A percentile compares a stretch with the other conserved stretches of the same genome.
Evolutionary conservation across 1,284 basidiomycete genomes (phyloP).

Genomic region (Porodaedalea pini): DNA sequence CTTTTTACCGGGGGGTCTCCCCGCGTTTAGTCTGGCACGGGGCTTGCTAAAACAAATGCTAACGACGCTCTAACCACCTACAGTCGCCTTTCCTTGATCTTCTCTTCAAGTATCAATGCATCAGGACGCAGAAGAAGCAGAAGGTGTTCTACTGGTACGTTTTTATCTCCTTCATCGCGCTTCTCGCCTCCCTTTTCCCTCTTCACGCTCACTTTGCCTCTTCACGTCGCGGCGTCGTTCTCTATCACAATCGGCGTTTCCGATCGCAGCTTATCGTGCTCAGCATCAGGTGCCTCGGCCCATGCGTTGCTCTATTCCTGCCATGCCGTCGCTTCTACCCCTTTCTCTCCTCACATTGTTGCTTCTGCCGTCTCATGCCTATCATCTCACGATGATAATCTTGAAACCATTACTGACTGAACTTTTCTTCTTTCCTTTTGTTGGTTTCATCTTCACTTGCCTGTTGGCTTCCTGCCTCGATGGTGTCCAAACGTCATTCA

Average conservation of each 20-base stretch:
- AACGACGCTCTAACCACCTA: constrained; percentile 1
- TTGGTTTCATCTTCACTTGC: not conserved
- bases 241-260: not conserved
- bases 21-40: not conserved
- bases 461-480: not conserved
- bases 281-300: not conserved
- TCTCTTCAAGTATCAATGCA: constrained; percentile 91
- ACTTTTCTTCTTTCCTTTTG: not conserved
- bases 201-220: constrained; percentile 2
- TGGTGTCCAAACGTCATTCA: not conserved
- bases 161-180: not conserved
- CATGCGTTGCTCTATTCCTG: not conserved
- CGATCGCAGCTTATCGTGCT: not conserved
- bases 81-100: constrained; percentile 90
- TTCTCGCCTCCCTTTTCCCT: constrained; percentile 1
- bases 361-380: constrained; percentile 10
- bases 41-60: not conserved
- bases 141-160: constrained; percentile 90
- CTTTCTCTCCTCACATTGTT: not conserved
- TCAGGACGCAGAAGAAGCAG: constrained; percentile 94
- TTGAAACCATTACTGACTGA: not conserved
- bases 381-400: constrained; percentile 9
- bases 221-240: not conserved
- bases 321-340: not conserved
- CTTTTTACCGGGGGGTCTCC: not conserved